These are phyloP conservation scores for Myxozyma sirexii DNA, from an alignment of 805 yeast species.

Conservation along the genomic window DNA sequence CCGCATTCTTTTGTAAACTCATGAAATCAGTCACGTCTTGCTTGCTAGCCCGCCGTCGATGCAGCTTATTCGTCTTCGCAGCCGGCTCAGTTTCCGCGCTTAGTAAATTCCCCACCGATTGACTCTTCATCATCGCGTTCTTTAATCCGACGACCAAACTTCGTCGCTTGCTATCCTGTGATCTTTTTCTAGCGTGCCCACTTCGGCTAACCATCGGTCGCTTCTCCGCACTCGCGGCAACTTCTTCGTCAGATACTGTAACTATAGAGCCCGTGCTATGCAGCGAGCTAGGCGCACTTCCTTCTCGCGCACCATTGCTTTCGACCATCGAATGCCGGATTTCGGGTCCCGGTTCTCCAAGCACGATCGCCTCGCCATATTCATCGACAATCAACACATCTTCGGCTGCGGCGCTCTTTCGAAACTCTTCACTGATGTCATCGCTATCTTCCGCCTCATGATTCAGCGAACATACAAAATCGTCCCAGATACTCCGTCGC, in stretches of 20 bases:
- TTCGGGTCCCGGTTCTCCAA: slow-evolving; percentile 43
- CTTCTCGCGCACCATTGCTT: not conserved
- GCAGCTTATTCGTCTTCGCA: not conserved
- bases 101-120: slow-evolving; percentile 21
- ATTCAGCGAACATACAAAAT: slow-evolving; percentile 29
- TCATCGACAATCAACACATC: slow-evolving; percentile 25
- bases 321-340: slow-evolving; percentile 26
- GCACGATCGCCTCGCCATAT: slow-evolving; percentile 22
- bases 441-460: not conserved
- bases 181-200: not conserved
- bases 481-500: slow-evolving; percentile 31
- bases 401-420: not conserved
- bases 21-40: not conserved
- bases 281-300: slow-evolving; percentile 9
- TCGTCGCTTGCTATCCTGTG: slow-evolving; percentile 17
- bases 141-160: slow-evolving; percentile 16
- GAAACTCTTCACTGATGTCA: not conserved
- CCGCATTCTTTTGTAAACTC: not conserved
- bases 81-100: not conserved
- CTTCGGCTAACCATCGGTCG: not conserved
- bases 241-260: slow-evolving; percentile 13
- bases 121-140: slow-evolving; percentile 24
- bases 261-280: slow-evolving; percentile 20
- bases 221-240: not conserved
- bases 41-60: slow-evolving; percentile 9